Evolutionary conservation across 176 grass and related monocot genomes (phyloP).

Genomic region (Rhynchospora pubera): DNA sequence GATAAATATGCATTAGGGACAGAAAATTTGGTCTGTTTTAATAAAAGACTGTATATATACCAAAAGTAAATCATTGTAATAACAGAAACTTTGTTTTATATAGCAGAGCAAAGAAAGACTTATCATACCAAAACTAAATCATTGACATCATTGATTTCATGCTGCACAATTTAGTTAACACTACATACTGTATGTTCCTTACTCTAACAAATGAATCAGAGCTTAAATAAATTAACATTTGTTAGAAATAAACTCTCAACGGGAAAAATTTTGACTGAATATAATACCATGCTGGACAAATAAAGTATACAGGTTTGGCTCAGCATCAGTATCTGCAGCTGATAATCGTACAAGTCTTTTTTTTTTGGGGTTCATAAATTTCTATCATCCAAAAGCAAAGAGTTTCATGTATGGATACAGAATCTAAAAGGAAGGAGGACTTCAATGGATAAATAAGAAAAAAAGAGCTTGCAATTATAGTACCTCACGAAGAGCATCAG

Average conservation of each 20-base stretch:
- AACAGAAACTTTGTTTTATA: not conserved
- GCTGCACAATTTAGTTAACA: not conserved
- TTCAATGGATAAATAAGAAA: not conserved
- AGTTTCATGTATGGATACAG: not conserved
- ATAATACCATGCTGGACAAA: not conserved
- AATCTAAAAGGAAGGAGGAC: not conserved
- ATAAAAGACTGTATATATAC: not conserved
- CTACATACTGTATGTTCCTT: not conserved
- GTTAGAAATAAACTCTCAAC: not conserved
- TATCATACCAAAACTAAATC: no score
- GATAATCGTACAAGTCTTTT: not conserved
- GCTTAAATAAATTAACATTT: not conserved
- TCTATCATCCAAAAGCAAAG: not conserved
- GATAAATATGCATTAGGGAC: not conserved
- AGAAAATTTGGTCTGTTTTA: not conserved
- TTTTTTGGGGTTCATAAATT: not conserved
- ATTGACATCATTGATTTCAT: not conserved
- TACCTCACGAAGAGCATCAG: conserved; percentile 95
- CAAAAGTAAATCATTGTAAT: not conserved
- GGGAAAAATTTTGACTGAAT: not conserved
- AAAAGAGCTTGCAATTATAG: not conserved
- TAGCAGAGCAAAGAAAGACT: not conserved
- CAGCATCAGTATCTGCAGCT: not conserved
- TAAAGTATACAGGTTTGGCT: not conserved
- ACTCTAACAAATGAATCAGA: not conserved